Evolutionary conservation across 352 stramenopile genomes (phyloP).

Genomic region (Elongisporangium anandrum): DNA sequence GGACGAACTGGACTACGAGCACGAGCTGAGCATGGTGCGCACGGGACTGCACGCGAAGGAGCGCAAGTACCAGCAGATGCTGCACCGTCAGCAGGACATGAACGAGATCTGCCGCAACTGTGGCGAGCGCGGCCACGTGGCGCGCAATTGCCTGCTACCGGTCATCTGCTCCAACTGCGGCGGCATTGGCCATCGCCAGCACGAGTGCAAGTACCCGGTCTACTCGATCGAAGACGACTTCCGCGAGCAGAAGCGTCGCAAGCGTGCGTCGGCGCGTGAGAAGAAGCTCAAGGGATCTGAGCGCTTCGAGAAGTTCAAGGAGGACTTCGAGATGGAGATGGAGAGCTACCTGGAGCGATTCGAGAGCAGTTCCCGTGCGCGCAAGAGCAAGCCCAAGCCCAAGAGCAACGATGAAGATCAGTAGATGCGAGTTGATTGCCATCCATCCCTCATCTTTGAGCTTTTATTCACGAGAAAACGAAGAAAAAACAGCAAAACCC

Average conservation of each 20-base stretch:
- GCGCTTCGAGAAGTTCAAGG: constrained; percentile 45
- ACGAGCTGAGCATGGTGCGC: constrained; percentile 56
- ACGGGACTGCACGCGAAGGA: constrained; percentile 26
- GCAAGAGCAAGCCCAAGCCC: constrained; percentile 11
- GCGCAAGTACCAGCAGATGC: constrained; percentile 60
- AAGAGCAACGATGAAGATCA: constrained; percentile 8
- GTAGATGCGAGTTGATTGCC: not conserved
- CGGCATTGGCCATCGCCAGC: constrained; percentile 48
- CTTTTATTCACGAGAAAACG: too few species aligned
- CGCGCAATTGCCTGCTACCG: constrained; percentile 66
- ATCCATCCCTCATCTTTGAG: not conserved
- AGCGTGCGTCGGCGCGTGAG: constrained; percentile 3
- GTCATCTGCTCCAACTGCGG: constrained; percentile 79
- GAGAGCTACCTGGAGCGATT: constrained; percentile 50
- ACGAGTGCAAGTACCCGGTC: constrained; percentile 39
- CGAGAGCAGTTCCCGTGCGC: constrained; percentile 10
- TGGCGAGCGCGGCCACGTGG: constrained; percentile 62
- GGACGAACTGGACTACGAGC: constrained; percentile 69
- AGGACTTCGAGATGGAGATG: constrained; percentile 57
- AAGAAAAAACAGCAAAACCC: constrained; percentile 11
- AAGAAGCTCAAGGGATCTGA: constrained; percentile 15
- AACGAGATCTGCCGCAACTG: constrained; percentile 74
- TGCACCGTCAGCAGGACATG: constrained; percentile 49
- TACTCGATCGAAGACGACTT: constrained; percentile 29
- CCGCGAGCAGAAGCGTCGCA: constrained; percentile 1